phyloP scores from a whole-genome alignment of 345 rosid genomes.

The Citrus reticulata region DNA sequence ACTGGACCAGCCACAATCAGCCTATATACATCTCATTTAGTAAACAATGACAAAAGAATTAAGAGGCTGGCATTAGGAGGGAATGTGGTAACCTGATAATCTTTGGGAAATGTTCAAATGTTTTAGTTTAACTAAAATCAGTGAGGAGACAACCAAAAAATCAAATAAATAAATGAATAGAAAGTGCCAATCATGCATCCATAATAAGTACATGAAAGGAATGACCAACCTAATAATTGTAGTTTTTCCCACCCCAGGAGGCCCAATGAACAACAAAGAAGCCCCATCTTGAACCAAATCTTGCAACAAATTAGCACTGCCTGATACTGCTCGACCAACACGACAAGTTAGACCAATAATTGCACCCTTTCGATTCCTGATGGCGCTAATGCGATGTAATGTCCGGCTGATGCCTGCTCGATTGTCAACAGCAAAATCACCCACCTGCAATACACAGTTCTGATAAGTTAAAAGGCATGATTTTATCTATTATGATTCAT shows the following conservation, averaged over 20 bases:
- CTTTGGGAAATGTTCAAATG: neutral
- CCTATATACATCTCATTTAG: neutral
- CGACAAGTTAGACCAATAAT: constrained; percentile 91
- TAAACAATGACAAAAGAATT: neutral
- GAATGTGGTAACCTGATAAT: neutral
- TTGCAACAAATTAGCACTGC: constrained; percentile 68
- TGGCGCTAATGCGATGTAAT: constrained; percentile 84
- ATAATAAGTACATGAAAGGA: neutral
- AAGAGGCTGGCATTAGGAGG: neutral
- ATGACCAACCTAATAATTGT: constrained; percentile 75
- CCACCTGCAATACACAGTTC: constrained; percentile 49
- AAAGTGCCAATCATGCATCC: neutral
- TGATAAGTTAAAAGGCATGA: neutral
- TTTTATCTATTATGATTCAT: neutral
- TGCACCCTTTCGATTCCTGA: constrained; percentile 66
- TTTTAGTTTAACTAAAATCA: neutral
- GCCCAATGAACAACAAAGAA: constrained; percentile 86
- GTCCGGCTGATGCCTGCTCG: constrained; percentile 92
- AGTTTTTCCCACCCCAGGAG: constrained; percentile 97
- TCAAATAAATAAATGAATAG: neutral
- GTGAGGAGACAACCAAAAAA: neutral
- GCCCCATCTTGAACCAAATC: constrained; percentile 78
- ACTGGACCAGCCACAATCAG: neutral
- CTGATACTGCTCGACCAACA: constrained; percentile 82
- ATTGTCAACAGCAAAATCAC: constrained; percentile 81